Percentiles rank a stretch among this genome's conserved stretches.
Evolutionary conservation across 768 basidiomycete genomes (phyloP).

Genomic region (Grammothele lineata): DNA sequence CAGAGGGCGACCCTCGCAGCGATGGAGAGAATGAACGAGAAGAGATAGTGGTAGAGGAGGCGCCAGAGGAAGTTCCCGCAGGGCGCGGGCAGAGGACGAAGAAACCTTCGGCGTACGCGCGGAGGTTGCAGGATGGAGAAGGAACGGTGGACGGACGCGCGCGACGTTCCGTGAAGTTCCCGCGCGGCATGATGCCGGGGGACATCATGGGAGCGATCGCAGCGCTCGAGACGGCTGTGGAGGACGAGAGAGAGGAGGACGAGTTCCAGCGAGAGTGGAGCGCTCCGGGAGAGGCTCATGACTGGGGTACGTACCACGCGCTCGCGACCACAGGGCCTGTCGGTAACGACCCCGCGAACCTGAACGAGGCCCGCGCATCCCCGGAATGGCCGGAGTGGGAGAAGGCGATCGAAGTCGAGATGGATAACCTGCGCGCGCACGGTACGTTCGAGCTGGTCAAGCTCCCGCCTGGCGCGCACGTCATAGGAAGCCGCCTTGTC

Average conservation of each 20-base stretch:
- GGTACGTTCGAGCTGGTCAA: slow-evolving; percentile 6
- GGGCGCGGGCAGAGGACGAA: background rate
- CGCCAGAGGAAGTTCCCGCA: background rate
- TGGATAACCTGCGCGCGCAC: background rate
- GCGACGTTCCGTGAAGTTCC: background rate
- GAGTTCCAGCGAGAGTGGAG: no score
- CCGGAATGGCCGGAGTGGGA: background rate
- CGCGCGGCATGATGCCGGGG: background rate
- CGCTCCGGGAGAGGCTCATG: no score
- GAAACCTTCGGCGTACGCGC: slow-evolving; percentile 3
- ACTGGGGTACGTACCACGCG: no score
- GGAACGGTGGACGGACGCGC: background rate
- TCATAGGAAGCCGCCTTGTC: slow-evolving; percentile 19
- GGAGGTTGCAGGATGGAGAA: background rate
- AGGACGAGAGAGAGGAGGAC: no score
- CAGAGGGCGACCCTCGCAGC: no score
- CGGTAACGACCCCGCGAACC: no score
- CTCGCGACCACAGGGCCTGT: no score
- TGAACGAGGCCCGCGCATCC: background rate
- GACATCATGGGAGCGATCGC: slow-evolving; percentile 1
- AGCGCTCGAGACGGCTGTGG: no score
- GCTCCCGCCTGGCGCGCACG: slow-evolving; percentile 4
- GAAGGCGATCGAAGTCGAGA: slow-evolving; percentile 12
- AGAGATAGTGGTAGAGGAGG: background rate
- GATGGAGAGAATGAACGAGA: background rate